Evolutionary conservation across 1,284 basidiomycete species (phyloP), one percentile per base, ranked within the genome.

Genomic region (Naganishia sp.): DNA sequence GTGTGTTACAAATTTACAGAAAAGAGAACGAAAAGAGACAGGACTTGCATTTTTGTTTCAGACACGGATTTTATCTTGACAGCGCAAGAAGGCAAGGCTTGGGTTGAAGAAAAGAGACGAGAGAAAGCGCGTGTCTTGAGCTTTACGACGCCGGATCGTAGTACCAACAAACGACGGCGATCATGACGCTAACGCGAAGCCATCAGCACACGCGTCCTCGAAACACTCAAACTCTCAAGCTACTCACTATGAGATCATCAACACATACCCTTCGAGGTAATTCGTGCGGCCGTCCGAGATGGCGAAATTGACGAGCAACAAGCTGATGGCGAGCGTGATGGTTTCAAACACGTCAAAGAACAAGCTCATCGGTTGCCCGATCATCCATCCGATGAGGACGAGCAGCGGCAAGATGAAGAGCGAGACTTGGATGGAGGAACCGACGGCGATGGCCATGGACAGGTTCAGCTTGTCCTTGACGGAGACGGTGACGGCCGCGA

Each of bases 401-500:
- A 88, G 77, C 28, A 87, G 87, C 77, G 90, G 90, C 72, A 92
- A 86, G 67, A 92, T 87, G 75, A 93, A 88, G 50, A 94, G 83
- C 0, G 90, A 88, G 66, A 92, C 91, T 87, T 96, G 93, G 69
- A 95, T 90, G 71, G 88, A 90, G 5, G 90, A 91, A n/a, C 91
- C 56, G 44, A 93, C 89, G 7, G 93, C 92, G 60, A 94, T 90
- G 61, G 87, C 86, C 64, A 92, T 81, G 72, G 76, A 76, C n/a
- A 82, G 72, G 69, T 82, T 81, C 57, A 82, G 74, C 68, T 82
- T 82, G 71, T 82, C 81, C 79, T 93, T 91, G 70, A 91, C 86
- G 0, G 91, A 91, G 6, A 93, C 90, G 3, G 88, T 90, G 68
- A 94, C 89, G 25, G 91, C 90, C 3, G 92, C 93, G 57, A 88